These are phyloP conservation scores for Didymella lethalis DNA, from an alignment of 2,329 filamentous ascomycete genomes.

Conservation along the genomic window DNA sequence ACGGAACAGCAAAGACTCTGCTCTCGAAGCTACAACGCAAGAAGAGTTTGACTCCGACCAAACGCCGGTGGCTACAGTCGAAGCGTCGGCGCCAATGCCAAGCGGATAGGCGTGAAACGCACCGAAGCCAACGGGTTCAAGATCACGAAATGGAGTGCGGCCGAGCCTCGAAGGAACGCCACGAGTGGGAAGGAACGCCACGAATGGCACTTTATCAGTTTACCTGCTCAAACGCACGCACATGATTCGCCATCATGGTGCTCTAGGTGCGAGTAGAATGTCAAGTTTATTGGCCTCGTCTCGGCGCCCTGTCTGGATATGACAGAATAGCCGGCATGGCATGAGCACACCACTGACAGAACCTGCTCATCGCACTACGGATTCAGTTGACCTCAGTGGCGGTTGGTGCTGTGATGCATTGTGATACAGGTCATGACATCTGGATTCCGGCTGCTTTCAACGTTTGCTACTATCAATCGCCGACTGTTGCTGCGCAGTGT, in stretches of 20 bases:
- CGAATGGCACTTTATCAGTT: conserved; percentile 5
- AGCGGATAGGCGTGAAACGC: neutral
- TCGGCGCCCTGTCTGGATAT: neutral
- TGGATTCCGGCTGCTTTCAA: neutral
- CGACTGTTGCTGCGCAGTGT: neutral
- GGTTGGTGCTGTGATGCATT: neutral
- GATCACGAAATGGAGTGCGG: neutral
- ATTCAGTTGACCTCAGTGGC: neutral
- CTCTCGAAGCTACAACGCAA: neutral
- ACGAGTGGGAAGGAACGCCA: conserved; percentile 12
- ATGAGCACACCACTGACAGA: neutral
- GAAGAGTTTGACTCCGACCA: neutral
- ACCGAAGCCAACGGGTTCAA: neutral
- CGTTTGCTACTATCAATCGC: neutral
- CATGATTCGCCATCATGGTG: neutral
- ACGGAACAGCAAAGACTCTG: neutral
- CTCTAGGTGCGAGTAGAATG: neutral
- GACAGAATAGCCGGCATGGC: neutral
- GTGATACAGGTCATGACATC: neutral
- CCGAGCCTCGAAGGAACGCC: conserved; percentile 11
- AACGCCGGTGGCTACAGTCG: neutral
- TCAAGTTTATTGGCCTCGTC: neutral
- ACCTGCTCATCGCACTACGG: neutral
- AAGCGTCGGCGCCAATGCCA: neutral
- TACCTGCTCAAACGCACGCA: conserved; percentile 18